Evolutionary conservation across 345 rosid genomes (phyloP).

Genomic region (Aegle marmelos): DNA sequence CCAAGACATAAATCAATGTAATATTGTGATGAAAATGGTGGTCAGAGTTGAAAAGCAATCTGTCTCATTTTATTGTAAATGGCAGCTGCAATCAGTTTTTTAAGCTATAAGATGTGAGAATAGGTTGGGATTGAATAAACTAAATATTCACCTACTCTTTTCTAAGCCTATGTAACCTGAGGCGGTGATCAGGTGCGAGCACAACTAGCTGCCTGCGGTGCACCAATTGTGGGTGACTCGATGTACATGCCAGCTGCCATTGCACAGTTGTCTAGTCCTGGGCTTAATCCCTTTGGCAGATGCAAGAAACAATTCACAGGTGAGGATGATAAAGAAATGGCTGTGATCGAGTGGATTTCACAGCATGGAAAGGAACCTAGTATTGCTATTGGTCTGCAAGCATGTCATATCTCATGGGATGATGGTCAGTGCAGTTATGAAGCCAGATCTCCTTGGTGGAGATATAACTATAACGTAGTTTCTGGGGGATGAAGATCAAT

Average conservation of each 20-base stretch:
- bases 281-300: slow-evolving; percentile 69
- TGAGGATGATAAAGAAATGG: slow-evolving; percentile 52
- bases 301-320: slow-evolving; percentile 22
- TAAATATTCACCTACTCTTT: not conserved
- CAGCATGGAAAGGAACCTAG: slow-evolving; percentile 75
- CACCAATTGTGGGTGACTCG: slow-evolving; percentile 88
- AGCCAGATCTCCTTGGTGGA: slow-evolving; percentile 95
- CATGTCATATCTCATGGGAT: slow-evolving; percentile 88
- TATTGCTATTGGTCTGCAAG: slow-evolving; percentile 85
- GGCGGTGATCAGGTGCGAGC: slow-evolving; percentile 61
- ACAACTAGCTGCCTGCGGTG: slow-evolving; percentile 85
- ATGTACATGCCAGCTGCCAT: slow-evolving; percentile 87
- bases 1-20: not conserved
- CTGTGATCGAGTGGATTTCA: slow-evolving; percentile 59
- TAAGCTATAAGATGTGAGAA: not conserved
- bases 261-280: slow-evolving; percentile 61
- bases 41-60: not conserved
- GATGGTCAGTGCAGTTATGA: slow-evolving; percentile 58
- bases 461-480: slow-evolving; percentile 21
- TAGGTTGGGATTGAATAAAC: not conserved
- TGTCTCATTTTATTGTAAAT: not conserved
- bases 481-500: not conserved
- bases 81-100: not conserved
- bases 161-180: not conserved
- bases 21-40: not conserved